phyloP scores from a whole-genome alignment of 495 filamentous ascomycete genomes.

The Lophiostoma macrostomum region DNA sequence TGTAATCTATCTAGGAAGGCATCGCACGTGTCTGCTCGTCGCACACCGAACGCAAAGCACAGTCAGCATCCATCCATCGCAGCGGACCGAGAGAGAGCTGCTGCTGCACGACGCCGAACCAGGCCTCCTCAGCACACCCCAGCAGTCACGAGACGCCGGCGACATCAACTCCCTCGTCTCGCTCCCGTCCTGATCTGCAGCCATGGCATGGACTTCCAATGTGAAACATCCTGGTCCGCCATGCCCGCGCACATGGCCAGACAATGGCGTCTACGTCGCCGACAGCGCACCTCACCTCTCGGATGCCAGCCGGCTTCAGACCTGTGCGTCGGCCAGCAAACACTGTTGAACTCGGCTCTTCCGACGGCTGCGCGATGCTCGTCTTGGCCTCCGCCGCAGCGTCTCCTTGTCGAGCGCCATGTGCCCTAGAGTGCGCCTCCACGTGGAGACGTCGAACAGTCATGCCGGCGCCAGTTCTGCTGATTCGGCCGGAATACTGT shows the following conservation, averaged over 20 bases:
- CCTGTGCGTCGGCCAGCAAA: neutral
- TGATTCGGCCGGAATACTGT: neutral
- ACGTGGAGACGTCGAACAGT: constrained; percentile 1
- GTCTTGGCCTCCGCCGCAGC: neutral
- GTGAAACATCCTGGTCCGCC: constrained; percentile 10
- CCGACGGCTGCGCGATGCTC: neutral
- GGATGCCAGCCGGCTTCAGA: neutral
- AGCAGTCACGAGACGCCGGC: constrained; percentile 21
- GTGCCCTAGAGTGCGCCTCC: neutral
- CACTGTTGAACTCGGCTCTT: neutral
- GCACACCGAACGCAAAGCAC: constrained; percentile 28
- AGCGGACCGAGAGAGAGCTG: neutral
- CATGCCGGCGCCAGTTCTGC: neutral
- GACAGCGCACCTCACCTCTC: neutral
- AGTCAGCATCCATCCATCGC: constrained; percentile 10
- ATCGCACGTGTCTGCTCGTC: constrained; percentile 19
- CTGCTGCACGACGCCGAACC: neutral
- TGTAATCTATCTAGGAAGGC: constrained; percentile 2
- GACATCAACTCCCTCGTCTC: constrained; percentile 9
- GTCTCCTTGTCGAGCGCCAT: neutral
- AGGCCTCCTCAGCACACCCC: neutral
- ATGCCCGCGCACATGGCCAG: neutral
- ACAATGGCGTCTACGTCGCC: neutral
- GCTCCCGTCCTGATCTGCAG: constrained; percentile 19
- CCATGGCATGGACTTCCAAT: neutral